phyloP scores from a whole-genome alignment of 306 rosid species.

The Myrica gale region DNA sequence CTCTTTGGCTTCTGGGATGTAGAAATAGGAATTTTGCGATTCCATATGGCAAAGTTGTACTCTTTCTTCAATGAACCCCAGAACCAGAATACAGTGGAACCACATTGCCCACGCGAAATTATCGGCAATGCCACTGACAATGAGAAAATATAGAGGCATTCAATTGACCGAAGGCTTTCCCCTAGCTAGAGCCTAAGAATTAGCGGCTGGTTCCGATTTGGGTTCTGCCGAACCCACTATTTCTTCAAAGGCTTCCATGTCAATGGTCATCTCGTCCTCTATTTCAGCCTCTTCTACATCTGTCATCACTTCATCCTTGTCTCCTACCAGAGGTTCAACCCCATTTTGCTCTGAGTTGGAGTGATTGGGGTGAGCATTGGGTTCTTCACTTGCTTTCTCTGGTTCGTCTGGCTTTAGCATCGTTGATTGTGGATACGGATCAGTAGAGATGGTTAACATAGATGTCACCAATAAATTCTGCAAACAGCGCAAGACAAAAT shows the following conservation, averaged over 20 bases:
- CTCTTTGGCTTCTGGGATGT: not conserved
- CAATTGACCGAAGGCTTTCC: constrained; percentile 8
- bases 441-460: constrained; percentile 52
- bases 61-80: constrained; percentile 10
- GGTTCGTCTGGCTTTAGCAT: constrained; percentile 40
- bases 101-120: constrained; percentile 4
- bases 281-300: constrained; percentile 60
- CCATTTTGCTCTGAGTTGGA: constrained; percentile 56
- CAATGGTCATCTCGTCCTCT: constrained; percentile 67
- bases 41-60: constrained; percentile 13
- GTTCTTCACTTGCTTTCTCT: constrained; percentile 49
- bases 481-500: constrained; percentile 28
- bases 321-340: constrained; percentile 47
- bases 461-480: constrained; percentile 90
- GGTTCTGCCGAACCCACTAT: constrained; percentile 57
- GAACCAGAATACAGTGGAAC: constrained; percentile 25
- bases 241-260: constrained; percentile 60
- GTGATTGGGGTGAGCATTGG: constrained; percentile 36
- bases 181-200: constrained; percentile 37
- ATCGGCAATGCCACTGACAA: constrained; percentile 3
- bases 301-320: constrained; percentile 68
- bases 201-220: constrained; percentile 42
- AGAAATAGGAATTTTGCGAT: constrained; percentile 10
- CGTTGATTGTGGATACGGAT: constrained; percentile 44
- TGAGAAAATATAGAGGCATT: constrained; percentile 11